These are phyloP conservation scores for Rubus parviflorus DNA, from an alignment of 306 rosid species.

Conservation along the genomic window DNA sequence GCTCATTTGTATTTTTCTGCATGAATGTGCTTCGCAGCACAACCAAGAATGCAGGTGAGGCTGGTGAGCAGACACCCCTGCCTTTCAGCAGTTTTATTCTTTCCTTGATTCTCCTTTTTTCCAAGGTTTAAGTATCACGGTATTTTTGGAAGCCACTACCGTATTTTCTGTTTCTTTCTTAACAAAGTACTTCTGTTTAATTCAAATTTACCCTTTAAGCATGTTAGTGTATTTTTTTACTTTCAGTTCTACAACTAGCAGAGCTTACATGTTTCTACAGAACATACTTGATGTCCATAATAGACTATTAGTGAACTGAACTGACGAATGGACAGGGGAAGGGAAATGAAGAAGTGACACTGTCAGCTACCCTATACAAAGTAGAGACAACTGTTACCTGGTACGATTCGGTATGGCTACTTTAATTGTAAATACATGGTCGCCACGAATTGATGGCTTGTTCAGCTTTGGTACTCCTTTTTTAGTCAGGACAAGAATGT, in stretches of 20 bases:
- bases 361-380: neutral
- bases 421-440: slow-evolving; percentile 84
- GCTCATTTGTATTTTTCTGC: neutral
- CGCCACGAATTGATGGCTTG: slow-evolving; percentile 89
- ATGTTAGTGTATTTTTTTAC: neutral
- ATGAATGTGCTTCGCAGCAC: neutral
- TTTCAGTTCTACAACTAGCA: neutral
- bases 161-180: neutral
- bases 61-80: neutral
- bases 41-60: neutral
- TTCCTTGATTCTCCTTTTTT: neutral
- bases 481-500: slow-evolving; percentile 75
- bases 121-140: neutral
- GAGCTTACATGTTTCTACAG: neutral
- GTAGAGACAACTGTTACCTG: slow-evolving; percentile 48
- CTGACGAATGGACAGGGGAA: neutral
- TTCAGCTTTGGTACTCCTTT: slow-evolving; percentile 92
- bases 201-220: neutral
- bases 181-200: neutral
- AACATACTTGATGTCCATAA: neutral
- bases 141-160: neutral
- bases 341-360: neutral
- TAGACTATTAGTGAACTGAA: neutral
- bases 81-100: neutral
- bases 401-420: slow-evolving; percentile 84